These are phyloP conservation scores for Phytomonas sp. DNA, from an alignment of 208 protist genomes.

Conservation along the genomic window DNA sequence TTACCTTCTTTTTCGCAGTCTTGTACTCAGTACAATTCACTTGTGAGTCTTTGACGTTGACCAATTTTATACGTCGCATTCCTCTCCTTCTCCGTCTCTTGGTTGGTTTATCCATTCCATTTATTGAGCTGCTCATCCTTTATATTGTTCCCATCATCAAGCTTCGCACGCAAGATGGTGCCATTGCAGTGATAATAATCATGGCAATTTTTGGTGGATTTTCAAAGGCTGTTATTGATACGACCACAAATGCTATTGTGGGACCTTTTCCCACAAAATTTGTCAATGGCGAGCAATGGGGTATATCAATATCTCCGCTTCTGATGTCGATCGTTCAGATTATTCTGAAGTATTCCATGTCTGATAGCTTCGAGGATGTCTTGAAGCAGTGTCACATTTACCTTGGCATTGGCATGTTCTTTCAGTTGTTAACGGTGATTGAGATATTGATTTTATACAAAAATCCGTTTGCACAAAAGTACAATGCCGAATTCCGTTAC, in stretches of 20 bases:
- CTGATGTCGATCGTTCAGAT: conserved; percentile 51
- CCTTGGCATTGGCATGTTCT: conserved; percentile 35
- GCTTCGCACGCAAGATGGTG: conserved; percentile 32
- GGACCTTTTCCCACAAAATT: conserved; percentile 75
- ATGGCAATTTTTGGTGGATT: conserved; percentile 44
- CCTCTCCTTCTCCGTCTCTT: conserved; percentile 40
- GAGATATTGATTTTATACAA: conserved; percentile 22
- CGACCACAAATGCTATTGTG: conserved; percentile 72
- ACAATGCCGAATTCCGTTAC: conserved; percentile 55
- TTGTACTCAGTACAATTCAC: conserved; percentile 56
- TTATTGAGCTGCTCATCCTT: conserved; percentile 49
- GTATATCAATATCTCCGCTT: conserved; percentile 48
- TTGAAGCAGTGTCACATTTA: conserved; percentile 47
- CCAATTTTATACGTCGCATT: conserved; percentile 34
- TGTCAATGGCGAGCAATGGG: conserved; percentile 63
- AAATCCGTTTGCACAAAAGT: conserved; percentile 37
- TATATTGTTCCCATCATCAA: conserved; percentile 36
- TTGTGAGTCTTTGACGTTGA: conserved; percentile 38
- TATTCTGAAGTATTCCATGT: conserved; percentile 50
- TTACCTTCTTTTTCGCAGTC: conserved; percentile 74
- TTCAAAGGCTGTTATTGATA: conserved; percentile 69
- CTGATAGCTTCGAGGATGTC: conserved; percentile 24
- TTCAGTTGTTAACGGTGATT: conserved; percentile 27
- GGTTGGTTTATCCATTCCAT: conserved; percentile 39
- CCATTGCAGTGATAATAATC: conserved; percentile 63